Evolutionary conservation across 2,329 filamentous ascomycete genomes (phyloP).

Genomic region (Celoporthe dispersa): DNA sequence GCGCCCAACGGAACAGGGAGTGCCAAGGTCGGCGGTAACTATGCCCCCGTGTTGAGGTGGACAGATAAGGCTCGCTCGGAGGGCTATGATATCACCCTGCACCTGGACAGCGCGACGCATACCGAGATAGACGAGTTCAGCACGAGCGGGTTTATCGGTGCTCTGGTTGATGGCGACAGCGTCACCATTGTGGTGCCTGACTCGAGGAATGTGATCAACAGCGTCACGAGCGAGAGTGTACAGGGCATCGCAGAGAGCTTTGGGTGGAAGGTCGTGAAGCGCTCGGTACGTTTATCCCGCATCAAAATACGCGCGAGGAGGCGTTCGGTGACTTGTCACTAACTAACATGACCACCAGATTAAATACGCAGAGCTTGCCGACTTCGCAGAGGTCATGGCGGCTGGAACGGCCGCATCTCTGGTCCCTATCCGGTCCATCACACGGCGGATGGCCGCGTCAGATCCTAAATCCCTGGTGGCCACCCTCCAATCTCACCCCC

Average conservation of each 20-base stretch:
- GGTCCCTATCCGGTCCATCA: slow-evolving; percentile 91
- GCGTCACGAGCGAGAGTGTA: slow-evolving; percentile 80
- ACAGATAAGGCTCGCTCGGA: slow-evolving; percentile 79
- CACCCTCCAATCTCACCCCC: slow-evolving; percentile 40
- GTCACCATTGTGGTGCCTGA: slow-evolving; percentile 85
- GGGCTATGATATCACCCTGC: slow-evolving; percentile 92
- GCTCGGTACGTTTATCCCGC: slow-evolving; percentile 56
- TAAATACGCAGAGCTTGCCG: slow-evolving; percentile 61
- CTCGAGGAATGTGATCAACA: slow-evolving; percentile 85
- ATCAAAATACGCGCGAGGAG: background rate
- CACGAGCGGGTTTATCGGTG: slow-evolving; percentile 90
- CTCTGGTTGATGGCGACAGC: slow-evolving; percentile 57
- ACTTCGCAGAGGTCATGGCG: slow-evolving; percentile 77
- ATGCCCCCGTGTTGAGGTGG: slow-evolving; percentile 87
- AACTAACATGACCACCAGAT: slow-evolving; percentile 52
- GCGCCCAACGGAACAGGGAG: slow-evolving; percentile 89
- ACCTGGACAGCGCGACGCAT: slow-evolving; percentile 83
- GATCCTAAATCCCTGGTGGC: slow-evolving; percentile 46
- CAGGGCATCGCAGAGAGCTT: slow-evolving; percentile 75
- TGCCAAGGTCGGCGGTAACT: slow-evolving; percentile 96
- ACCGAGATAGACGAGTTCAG: slow-evolving; percentile 95
- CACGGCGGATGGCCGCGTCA: slow-evolving; percentile 56
- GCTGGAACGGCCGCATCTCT: slow-evolving; percentile 90
- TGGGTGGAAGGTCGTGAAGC: slow-evolving; percentile 83
- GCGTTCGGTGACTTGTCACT: background rate